Evolutionary conservation across 2,329 filamentous ascomycete genomes (phyloP).

Genomic region (Geosmithia morbida): DNA sequence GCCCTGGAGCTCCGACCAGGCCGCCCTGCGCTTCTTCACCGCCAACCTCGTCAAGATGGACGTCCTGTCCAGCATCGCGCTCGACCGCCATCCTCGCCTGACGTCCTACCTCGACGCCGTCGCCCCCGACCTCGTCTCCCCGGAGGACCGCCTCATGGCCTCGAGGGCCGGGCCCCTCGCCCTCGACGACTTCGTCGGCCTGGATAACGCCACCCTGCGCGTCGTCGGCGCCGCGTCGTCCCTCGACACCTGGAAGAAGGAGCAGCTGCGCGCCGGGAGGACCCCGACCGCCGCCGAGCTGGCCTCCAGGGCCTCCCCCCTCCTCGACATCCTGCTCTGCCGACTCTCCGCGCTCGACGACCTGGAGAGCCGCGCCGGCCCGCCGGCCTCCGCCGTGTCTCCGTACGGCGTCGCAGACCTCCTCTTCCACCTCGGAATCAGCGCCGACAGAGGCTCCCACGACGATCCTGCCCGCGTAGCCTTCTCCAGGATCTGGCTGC

Average conservation of each 20-base stretch:
- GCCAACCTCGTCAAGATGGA: conserved; percentile 33
- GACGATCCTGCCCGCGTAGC: neutral
- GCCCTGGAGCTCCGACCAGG: conserved; percentile 29
- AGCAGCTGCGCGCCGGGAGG: conserved; percentile 11
- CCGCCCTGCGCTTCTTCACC: conserved; percentile 30
- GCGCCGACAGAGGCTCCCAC: neutral
- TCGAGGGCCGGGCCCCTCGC: conserved; percentile 16
- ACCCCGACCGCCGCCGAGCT: neutral
- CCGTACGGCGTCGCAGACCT: neutral
- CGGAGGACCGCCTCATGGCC: conserved; percentile 6
- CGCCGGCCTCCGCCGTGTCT: neutral
- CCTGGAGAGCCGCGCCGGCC: neutral
- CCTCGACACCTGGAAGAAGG: conserved; percentile 40
- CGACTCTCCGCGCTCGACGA: neutral
- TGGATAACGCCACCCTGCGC: conserved; percentile 41
- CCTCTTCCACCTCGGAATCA: neutral
- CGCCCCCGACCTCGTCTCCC: conserved; percentile 15
- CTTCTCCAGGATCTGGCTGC: conserved; percentile 24
- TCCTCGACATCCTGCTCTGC: neutral
- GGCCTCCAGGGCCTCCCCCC: conserved; percentile 1
- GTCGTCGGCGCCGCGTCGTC: conserved; percentile 37
- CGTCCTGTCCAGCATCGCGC: conserved; percentile 31
- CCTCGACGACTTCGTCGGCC: conserved; percentile 37
- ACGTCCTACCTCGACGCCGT: conserved; percentile 22
- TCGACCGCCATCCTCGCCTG: conserved; percentile 25